phyloP scores from a whole-genome alignment of 2,329 filamentous ascomycete genomes.

The Xylariaceae sp. region DNA sequence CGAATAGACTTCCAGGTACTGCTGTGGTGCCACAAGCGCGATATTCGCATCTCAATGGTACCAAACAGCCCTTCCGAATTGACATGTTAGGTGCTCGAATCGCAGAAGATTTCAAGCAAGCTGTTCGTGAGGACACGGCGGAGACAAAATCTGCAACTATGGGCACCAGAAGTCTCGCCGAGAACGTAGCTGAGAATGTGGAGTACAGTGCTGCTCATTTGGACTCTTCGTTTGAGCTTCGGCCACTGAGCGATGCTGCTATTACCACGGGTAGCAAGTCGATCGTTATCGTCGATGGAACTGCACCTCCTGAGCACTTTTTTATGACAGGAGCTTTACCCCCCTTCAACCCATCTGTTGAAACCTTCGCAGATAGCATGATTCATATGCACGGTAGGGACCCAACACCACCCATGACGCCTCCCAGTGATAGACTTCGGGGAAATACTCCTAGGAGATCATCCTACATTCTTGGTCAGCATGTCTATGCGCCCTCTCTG shows the following conservation, averaged over 20 bases:
- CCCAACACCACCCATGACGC: constrained; percentile 67
- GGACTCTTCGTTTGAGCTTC: constrained; percentile 50
- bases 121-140: constrained; percentile 69
- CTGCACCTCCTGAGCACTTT: constrained; percentile 56
- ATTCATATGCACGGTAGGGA: constrained; percentile 55
- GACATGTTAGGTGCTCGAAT: constrained; percentile 83
- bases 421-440: constrained; percentile 52
- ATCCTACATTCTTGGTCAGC: constrained; percentile 61
- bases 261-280: constrained; percentile 87
- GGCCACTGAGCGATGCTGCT: constrained; percentile 58
- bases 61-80: constrained; percentile 68
- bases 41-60: constrained; percentile 49
- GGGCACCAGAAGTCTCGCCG: constrained; percentile 36
- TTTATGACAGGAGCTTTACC: constrained; percentile 59
- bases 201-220: constrained; percentile 54
- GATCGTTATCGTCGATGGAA: constrained; percentile 84
- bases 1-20: constrained; percentile 65
- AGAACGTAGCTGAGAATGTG: constrained; percentile 43
- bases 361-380: constrained; percentile 61
- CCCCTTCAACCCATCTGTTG: constrained; percentile 54
- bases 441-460: constrained; percentile 58
- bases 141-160: constrained; percentile 42
- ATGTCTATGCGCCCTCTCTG: constrained; percentile 47
- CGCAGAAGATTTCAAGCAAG: constrained; percentile 79
- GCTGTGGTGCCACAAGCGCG: constrained; percentile 65